phyloP scores from a whole-genome alignment of 1,139 yeast species.

The Barnettozyma hawaiiensis region DNA sequence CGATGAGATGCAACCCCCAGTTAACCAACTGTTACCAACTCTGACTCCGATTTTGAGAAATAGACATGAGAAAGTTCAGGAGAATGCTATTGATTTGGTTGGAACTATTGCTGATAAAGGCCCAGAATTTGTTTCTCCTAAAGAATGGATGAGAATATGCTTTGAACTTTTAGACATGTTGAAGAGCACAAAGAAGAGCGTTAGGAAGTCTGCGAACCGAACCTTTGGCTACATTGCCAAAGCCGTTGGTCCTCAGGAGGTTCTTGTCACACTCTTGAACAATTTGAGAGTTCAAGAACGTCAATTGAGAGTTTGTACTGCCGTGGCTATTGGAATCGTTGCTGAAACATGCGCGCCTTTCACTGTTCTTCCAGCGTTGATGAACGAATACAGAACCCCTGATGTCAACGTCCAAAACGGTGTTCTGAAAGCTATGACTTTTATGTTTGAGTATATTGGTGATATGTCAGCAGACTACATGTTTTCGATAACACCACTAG shows the following conservation, averaged over 20 bases:
- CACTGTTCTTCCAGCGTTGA: conserved; percentile 90
- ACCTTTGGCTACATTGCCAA: conserved; percentile 90
- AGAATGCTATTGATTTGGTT: conserved; percentile 70
- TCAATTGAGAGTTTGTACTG: conserved; percentile 93
- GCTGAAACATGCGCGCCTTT: conserved; percentile 93
- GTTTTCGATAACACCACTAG: conserved; percentile 70
- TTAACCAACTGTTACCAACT: conserved; percentile 78
- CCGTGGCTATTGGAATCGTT: conserved; percentile 96
- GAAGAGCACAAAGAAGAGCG: conserved; percentile 74
- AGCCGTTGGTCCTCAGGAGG: conserved; percentile 96
- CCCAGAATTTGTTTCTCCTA: conserved; percentile 82
- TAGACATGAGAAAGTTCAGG: conserved; percentile 89
- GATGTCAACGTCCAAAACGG: conserved; percentile 95
- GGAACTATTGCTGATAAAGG: conserved; percentile 81
- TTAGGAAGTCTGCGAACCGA: conserved; percentile 79
- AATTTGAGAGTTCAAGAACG: conserved; percentile 92
- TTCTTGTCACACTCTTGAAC: conserved; percentile 74
- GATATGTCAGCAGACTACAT: conserved; percentile 79
- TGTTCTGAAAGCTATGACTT: conserved; percentile 86
- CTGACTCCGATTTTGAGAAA: conserved; percentile 89
- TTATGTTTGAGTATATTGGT: conserved; percentile 89
- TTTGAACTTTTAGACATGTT: conserved; percentile 87
- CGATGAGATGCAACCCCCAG: conserved; percentile 70
- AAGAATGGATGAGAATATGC: conserved; percentile 97
- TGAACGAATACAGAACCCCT: conserved; percentile 93